Conservation (phyloP, 164 flowering plant species). For the Pachysandra terminalis region DNA sequence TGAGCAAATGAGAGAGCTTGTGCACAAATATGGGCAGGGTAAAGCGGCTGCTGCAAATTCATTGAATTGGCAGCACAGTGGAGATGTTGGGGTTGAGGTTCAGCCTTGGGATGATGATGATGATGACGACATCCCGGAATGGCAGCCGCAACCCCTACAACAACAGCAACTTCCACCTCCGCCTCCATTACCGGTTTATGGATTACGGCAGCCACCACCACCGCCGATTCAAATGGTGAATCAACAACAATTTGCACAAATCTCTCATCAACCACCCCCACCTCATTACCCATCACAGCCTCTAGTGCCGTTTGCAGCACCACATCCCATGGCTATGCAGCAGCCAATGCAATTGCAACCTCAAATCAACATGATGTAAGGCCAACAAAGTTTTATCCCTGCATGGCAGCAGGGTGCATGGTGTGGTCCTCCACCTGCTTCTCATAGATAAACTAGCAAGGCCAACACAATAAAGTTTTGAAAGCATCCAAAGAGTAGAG, state of each 20-base stretch:
- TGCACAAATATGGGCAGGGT: constrained; percentile 57
- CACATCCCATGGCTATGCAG: background rate
- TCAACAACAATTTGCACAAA: constrained; percentile 1
- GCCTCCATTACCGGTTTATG: constrained; percentile 4
- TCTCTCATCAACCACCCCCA: background rate
- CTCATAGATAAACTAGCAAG: background rate
- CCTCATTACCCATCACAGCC: background rate
- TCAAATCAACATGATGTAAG: constrained; percentile 5
- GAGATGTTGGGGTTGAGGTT: constrained; percentile 15
- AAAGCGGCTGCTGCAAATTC: background rate
- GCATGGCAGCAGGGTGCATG: too few relatives aligned
- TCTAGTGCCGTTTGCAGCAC: background rate
- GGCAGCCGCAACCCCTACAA: constrained; percentile 45
- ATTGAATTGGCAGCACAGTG: constrained; percentile 5
- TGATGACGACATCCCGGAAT: constrained; percentile 68
- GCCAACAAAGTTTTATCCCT: background rate
- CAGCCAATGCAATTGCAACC: background rate
- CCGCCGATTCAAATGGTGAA: constrained; percentile 13
- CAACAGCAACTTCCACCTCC: constrained; percentile 7
- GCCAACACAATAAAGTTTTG: too few relatives aligned
- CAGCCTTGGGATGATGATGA: constrained; percentile 41
- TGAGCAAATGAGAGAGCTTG: constrained; percentile 55
- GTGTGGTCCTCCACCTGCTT: constrained; percentile 12
- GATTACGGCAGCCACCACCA: constrained; percentile 16
- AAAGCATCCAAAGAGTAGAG: too few relatives aligned